Conservation (phyloP, 75 land plant genomes). For the Picea sitchensis region DNA sequence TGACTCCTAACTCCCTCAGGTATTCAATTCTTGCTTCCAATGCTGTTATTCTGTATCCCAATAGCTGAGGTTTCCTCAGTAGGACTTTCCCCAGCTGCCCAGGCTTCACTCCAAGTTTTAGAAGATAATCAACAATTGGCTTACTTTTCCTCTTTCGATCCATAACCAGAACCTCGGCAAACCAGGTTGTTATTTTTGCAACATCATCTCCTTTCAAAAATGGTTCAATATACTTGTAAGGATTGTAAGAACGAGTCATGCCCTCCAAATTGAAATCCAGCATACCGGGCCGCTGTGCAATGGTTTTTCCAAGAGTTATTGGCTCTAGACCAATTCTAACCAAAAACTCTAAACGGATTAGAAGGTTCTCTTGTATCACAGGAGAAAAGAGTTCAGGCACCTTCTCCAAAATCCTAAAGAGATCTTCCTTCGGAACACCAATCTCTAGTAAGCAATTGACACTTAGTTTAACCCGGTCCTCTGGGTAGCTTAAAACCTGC, state of each 20-base stretch:
- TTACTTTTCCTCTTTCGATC: no score
- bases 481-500: conserved; percentile 18
- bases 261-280: conserved; percentile 12
- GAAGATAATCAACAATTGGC: no score
- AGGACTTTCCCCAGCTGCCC: conserved; percentile 22
- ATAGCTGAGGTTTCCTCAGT: conserved; percentile 23
- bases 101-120: conserved; percentile 28
- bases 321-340: no score
- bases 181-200: conserved; percentile 12
- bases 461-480: conserved; percentile 13
- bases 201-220: conserved; percentile 22
- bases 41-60: conserved; percentile 29
- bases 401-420: conserved; percentile 19
- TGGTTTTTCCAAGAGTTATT: no score
- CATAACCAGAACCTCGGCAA: no score
- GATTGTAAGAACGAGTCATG: conserved; percentile 18
- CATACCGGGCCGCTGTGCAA: no score
- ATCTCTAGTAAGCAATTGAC: conserved; percentile 24
- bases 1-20: conserved; percentile 26
- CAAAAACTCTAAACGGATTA: no score
- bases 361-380: no score
- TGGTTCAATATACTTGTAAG: conserved; percentile 7
- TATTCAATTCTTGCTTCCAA: conserved; percentile 27
- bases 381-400: conserved; percentile 16
- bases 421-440: conserved; percentile 20